Conservation (phyloP, 371 early-diverging fungal genomes). For the Rhizomucor miehei region DNA sequence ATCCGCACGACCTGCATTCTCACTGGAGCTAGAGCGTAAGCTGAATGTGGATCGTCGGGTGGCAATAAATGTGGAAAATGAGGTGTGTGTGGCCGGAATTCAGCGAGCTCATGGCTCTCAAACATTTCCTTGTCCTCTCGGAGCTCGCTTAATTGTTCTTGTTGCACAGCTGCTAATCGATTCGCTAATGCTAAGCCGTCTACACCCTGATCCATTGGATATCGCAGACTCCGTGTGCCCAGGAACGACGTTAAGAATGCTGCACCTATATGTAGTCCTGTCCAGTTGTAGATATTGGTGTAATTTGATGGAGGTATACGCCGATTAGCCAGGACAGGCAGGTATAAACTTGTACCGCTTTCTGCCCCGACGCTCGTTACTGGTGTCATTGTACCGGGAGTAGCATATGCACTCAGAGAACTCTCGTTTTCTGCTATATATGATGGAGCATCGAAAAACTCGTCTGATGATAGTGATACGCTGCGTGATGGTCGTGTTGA, state of each 20-base stretch:
- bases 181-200: constrained; percentile 9
- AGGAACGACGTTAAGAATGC: constrained; percentile 37
- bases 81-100: constrained; percentile 8
- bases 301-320: neutral
- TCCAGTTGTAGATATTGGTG: constrained; percentile 15
- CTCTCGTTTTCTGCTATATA: constrained; percentile 6
- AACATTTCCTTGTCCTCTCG: neutral
- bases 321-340: neutral
- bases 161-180: constrained; percentile 6
- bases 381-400: constrained; percentile 10
- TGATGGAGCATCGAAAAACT: constrained; percentile 35
- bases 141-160: constrained; percentile 9
- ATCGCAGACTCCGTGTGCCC: constrained; percentile 1
- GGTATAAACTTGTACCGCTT: neutral
- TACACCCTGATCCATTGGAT: constrained; percentile 2
- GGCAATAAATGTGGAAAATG: constrained; percentile 47
- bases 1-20: constrained; percentile 25
- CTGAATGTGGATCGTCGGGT: constrained; percentile 33
- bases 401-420: constrained; percentile 1
- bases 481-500: constrained; percentile 14
- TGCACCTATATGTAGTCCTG: constrained; percentile 39
- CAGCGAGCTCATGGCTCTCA: constrained; percentile 2
- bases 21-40: constrained; percentile 31
- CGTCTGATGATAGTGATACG: constrained; percentile 18
- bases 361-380: neutral